Evolutionary conservation across 371 early-diverging fungal species (phyloP), one percentile per base, ranked within the genome.

Genomic region (Syncephalis plumigaleata): DNA sequence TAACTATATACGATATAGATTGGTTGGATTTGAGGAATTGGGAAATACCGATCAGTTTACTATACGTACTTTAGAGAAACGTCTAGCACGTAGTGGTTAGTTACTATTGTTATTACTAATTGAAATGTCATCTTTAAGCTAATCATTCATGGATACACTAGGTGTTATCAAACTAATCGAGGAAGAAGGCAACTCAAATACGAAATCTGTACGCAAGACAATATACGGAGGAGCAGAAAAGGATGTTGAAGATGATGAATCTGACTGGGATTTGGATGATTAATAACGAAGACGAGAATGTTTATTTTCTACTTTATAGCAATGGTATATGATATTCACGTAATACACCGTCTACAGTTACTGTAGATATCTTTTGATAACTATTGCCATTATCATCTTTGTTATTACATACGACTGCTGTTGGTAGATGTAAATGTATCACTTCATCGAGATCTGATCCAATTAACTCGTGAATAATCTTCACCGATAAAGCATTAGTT

Each of bases 21-120:
- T 97, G 26, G 70, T 92, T 51, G 95, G 97, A 0, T 97, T 97
- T 70, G 97, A 97, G 39, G 92, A 87, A 23, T 64, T 97, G 8
- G 91, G 92, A 13, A 84, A 83, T 55, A 75, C 73, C 3, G 94
- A 93, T 59, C 64, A 68, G 42, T 96, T 97, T 52, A 65, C 72
- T 27, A 92, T 91, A 1, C 61, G 74, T 5, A 48, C 67, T 36
- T 63, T 96, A 7, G 92, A 94, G 58, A 57, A 70, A 40, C 73
- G 94, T 27, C 63, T 91, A 42, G 59, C 61, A 20, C 68, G 71
- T 50, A 57, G 75, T 21, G 79, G 81, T 53, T 59, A 38, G 51
- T 56, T 22, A 36, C 5, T 15, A 39, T 24, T 1, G 17, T 65
- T 51, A 36, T 25, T 37, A 7, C 4, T 31, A 31, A 11, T 31